Percentiles rank a stretch among this genome's conserved stretches.
Conservation (phyloP, 2,329 filamentous ascomycete species). For the Nigrograna mackinnonii region DNA sequence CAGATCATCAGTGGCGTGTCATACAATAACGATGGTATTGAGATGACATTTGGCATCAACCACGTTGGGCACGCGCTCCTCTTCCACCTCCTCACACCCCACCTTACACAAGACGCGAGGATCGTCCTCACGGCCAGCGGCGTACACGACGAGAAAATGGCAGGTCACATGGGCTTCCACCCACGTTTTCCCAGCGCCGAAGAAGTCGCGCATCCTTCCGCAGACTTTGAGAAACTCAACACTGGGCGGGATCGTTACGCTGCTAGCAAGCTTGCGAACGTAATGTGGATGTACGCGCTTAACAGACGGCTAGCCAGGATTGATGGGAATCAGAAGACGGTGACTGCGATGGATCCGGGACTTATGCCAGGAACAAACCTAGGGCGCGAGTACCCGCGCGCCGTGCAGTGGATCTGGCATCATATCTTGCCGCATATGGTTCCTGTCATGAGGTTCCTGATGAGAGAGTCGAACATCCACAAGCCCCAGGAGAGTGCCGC, state of each 20-base stretch:
- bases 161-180: conserved; percentile 45
- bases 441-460: conserved; percentile 38
- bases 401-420: conserved; percentile 39
- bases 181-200: conserved; percentile 49
- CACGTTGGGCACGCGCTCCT: conserved; percentile 57
- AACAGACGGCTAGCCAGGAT: conserved; percentile 37
- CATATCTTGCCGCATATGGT: conserved; percentile 40
- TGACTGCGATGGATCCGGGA: conserved; percentile 51
- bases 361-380: conserved; percentile 54
- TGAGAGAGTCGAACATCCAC: conserved; percentile 42
- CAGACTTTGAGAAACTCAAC: conserved; percentile 21
- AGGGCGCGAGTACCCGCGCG: conserved; percentile 31
- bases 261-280: conserved; percentile 52
- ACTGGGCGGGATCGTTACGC: conserved; percentile 44
- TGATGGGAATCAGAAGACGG: conserved; percentile 30
- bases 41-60: conserved; percentile 54
- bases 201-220: conserved; percentile 48
- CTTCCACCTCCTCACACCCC: conserved; percentile 50
- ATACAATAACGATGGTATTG: conserved; percentile 48
- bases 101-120: conserved; percentile 44
- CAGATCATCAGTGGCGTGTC: conserved; percentile 45
- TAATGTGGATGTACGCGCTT: conserved; percentile 54
- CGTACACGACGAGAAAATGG: conserved; percentile 35
- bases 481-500: conserved; percentile 44
- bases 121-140: conserved; percentile 50